These are phyloP conservation scores for Epithemia pelagica DNA, from an alignment of 108 stramenopile species.

Conservation along the genomic window DNA sequence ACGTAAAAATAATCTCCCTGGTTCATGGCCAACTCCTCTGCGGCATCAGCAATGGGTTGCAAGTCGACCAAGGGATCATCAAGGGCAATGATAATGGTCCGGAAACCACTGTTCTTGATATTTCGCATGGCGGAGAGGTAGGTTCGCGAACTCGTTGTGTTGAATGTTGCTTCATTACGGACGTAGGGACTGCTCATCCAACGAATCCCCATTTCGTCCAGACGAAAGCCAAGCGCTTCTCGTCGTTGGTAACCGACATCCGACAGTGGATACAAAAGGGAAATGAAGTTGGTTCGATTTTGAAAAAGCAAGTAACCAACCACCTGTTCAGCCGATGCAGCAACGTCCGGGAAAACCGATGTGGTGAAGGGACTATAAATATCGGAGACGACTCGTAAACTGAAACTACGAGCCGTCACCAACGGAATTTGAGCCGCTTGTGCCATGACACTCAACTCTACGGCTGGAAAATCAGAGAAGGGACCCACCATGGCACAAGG, in stretches of 20 bases:
- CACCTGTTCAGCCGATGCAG: not conserved
- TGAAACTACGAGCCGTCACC: constrained; percentile 1
- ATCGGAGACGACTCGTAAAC: not conserved
- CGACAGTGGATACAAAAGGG: not conserved
- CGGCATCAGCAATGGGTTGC: constrained; percentile 10
- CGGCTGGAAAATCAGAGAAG: constrained; percentile 8
- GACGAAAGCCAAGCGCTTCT: constrained; percentile 1
- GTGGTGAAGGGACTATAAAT: constrained; percentile 1
- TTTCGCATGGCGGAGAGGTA: not conserved
- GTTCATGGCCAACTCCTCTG: constrained; percentile 10
- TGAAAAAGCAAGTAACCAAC: not conserved
- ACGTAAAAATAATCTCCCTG: constrained; percentile 8
- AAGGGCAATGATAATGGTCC: constrained; percentile 6
- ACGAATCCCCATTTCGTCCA: not conserved
- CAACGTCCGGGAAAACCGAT: not conserved
- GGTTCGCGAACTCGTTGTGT: not conserved
- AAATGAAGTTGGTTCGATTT: not conserved
- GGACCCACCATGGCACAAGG: constrained; percentile 15
- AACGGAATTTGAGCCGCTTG: constrained; percentile 3
- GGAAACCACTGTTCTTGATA: constrained; percentile 5
- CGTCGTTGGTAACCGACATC: not conserved
- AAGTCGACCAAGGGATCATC: constrained; percentile 3
- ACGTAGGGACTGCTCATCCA: not conserved
- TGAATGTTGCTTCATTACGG: not conserved
- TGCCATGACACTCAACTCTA: constrained; percentile 6